phyloP scores from a whole-genome alignment of 1,284 basidiomycete species.

The Tilletia caries region DNA sequence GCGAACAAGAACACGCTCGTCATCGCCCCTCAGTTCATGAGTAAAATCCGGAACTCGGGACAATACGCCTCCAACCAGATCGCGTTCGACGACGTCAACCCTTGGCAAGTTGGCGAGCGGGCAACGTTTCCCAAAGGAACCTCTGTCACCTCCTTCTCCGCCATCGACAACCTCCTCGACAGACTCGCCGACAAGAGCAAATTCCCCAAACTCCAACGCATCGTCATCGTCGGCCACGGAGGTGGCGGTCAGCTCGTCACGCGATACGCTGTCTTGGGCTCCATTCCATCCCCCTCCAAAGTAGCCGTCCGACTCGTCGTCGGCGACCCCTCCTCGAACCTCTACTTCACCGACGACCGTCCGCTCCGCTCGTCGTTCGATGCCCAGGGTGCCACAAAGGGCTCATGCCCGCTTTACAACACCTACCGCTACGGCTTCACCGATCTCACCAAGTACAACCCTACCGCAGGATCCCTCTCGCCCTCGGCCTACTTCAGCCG shows the following conservation, averaged over 20 bases:
- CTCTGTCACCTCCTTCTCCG: slow-evolving; percentile 40
- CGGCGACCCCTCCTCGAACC: slow-evolving; percentile 41
- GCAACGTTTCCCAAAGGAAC: slow-evolving; percentile 37
- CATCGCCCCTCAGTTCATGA: slow-evolving; percentile 47
- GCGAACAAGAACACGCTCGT: slow-evolving; percentile 36
- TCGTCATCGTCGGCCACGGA: slow-evolving; percentile 51
- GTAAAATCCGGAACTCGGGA: slow-evolving; percentile 32
- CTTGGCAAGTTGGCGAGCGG: slow-evolving; percentile 46
- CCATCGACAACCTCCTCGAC: slow-evolving; percentile 39
- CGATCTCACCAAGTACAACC: slow-evolving; percentile 38
- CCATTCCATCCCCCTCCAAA: slow-evolving; percentile 17
- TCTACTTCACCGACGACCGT: slow-evolving; percentile 47
- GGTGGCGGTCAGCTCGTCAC: slow-evolving; percentile 49
- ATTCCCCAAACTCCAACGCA: slow-evolving; percentile 39
- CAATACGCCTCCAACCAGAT: slow-evolving; percentile 40
- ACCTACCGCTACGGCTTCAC: slow-evolving; percentile 49
- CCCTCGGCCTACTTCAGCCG: slow-evolving; percentile 41
- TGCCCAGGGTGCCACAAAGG: slow-evolving; percentile 20
- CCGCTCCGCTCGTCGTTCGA: slow-evolving; percentile 30
- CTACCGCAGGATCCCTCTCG: slow-evolving; percentile 13
- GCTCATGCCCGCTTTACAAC: slow-evolving; percentile 40
- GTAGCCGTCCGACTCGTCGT: slow-evolving; percentile 25
- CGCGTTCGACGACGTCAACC: slow-evolving; percentile 45
- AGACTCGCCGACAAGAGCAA: slow-evolving; percentile 30
- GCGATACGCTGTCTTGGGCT: slow-evolving; percentile 45